A percentile compares a stretch with the other conserved stretches of the same genome.
These are phyloP conservation scores for Neofusicoccum umdonicola DNA, from an alignment of 2,329 filamentous ascomycete species.

Conservation along the genomic window DNA sequence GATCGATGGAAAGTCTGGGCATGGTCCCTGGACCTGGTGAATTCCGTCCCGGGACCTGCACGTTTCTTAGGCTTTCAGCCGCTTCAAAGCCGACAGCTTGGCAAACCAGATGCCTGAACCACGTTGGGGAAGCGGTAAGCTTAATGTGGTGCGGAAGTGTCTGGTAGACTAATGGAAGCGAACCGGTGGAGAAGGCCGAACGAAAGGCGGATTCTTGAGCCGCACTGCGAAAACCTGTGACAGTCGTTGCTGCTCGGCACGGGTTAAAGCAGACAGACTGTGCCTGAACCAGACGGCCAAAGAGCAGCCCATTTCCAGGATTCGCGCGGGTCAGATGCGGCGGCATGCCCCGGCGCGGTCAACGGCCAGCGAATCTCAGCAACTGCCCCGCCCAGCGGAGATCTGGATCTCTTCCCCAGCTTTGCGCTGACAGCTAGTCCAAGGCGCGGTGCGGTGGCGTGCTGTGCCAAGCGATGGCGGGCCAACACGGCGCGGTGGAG, in stretches of 20 bases:
- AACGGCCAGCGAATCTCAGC: not conserved
- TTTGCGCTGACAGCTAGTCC: not conserved
- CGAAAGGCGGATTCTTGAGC: too few species aligned
- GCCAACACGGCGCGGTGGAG: not conserved
- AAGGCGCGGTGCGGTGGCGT: not conserved
- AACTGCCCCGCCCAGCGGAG: too few species aligned
- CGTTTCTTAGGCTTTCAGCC: not conserved
- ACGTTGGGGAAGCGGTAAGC: not conserved
- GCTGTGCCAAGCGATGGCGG: not conserved
- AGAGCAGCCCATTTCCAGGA: too few species aligned
- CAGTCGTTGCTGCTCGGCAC: too few species aligned
- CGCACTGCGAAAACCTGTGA: too few species aligned
- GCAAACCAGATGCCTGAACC: not conserved
- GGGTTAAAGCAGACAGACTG: too few species aligned
- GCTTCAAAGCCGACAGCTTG: not conserved
- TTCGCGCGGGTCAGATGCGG: too few species aligned
- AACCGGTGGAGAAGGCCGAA: too few species aligned
- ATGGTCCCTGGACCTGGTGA: not conserved
- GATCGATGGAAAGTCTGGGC: not conserved
- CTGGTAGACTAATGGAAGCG: not conserved
- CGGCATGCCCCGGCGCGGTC: too few species aligned
- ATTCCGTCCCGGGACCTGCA: not conserved
- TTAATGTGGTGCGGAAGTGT: not conserved
- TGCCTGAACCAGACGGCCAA: too few species aligned
- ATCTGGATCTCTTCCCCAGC: not conserved